Percentiles rank a stretch among this genome's conserved stretches.
Evolutionary conservation across 2,329 filamentous ascomycete species (phyloP).

Genomic region (Aspergillus carbonarius): DNA sequence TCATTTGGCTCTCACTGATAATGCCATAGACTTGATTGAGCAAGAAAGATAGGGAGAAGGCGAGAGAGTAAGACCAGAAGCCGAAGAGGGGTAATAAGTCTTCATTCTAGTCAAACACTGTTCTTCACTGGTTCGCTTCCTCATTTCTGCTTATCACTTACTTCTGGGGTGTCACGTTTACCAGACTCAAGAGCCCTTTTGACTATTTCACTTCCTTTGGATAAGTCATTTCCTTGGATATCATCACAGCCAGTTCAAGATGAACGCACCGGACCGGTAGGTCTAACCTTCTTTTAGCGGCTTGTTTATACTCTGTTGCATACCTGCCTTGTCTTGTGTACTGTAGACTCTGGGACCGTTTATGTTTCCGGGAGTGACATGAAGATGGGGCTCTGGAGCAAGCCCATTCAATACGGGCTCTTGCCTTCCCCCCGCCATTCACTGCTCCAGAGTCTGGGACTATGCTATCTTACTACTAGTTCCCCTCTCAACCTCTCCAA

Average conservation of each 20-base stretch:
- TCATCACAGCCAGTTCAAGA: slow-evolving; percentile 27
- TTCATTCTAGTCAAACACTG: not conserved
- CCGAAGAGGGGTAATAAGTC: not conserved
- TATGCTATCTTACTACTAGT: not conserved
- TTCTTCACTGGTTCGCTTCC: not conserved
- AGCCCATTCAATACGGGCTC: too few relatives aligned
- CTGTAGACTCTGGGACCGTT: not conserved
- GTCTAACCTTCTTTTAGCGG: slow-evolving; percentile 7
- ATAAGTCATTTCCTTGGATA: not conserved
- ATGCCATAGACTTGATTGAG: not conserved
- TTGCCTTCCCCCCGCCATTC: not conserved
- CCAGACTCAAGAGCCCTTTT: not conserved
- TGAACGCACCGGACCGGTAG: slow-evolving; percentile 52
- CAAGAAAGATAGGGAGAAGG: not conserved
- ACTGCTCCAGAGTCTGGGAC: not conserved
- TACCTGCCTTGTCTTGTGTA: not conserved
- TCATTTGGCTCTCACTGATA: too few relatives aligned
- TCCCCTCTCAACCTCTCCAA: not conserved
- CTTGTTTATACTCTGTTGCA: not conserved
- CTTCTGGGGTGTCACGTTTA: not conserved
- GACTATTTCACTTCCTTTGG: slow-evolving; percentile 2
- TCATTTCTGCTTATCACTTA: not conserved
- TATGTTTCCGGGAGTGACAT: not conserved
- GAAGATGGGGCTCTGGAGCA: not conserved
- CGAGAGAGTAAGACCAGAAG: not conserved